Conservation (phyloP, 148 eudicot genomes). For the Vaccinium darrowii region DNA sequence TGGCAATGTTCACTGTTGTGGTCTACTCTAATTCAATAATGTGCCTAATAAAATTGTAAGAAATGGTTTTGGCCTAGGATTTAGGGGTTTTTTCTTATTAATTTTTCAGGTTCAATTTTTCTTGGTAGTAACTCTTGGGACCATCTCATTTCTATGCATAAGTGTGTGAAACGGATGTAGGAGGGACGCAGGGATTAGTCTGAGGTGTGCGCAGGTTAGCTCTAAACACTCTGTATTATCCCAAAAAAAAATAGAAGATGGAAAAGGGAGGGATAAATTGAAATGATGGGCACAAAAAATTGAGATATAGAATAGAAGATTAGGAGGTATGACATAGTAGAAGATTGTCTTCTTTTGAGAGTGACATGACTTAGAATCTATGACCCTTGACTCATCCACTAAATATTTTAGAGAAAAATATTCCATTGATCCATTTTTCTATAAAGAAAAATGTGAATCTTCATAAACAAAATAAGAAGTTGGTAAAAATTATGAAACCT, state of each 20-base stretch:
- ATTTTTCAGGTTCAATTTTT: no score
- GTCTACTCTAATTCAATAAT: slow-evolving; percentile 14
- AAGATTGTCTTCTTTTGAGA: slow-evolving; percentile 20
- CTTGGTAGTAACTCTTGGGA: no score
- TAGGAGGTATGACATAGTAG: background rate
- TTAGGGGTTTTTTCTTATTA: no score
- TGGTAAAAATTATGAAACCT: background rate
- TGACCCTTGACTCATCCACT: slow-evolving; percentile 75
- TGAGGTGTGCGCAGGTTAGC: no score
- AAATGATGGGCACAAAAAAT: background rate
- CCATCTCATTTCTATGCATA: no score
- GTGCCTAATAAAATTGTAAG: background rate
- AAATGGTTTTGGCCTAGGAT: no score
- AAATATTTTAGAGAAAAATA: slow-evolving; percentile 18
- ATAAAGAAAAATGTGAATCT: background rate
- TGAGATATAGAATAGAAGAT: background rate
- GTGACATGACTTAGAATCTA: slow-evolving; percentile 41
- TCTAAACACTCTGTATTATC: no score
- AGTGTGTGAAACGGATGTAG: no score
- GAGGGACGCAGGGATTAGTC: no score
- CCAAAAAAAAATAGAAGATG: background rate
- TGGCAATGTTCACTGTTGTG: background rate
- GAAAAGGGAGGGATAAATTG: background rate
- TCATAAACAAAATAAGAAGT: background rate
- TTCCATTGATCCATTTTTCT: background rate